These are phyloP conservation scores for Apophysomyces elegans DNA, from an alignment of 371 early-diverging fungal species.

Conservation along the genomic window DNA sequence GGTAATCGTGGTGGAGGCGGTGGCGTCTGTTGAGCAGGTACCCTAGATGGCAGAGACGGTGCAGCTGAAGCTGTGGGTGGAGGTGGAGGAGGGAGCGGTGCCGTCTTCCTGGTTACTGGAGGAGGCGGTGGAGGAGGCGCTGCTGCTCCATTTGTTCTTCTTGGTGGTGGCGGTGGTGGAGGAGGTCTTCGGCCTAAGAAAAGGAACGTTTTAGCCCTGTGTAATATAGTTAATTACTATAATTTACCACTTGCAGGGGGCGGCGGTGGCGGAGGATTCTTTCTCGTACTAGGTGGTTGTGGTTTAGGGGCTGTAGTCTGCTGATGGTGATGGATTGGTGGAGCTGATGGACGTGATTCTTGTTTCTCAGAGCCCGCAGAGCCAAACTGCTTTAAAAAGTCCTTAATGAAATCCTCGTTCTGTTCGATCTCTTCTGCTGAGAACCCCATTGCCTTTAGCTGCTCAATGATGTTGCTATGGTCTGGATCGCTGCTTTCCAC, in stretches of 20 bases:
- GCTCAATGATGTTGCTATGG: slow-evolving; percentile 76
- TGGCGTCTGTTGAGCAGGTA: no score
- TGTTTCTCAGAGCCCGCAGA: slow-evolving; percentile 3
- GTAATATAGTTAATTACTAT: neutral
- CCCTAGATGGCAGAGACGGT: neutral
- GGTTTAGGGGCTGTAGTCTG: slow-evolving; percentile 5
- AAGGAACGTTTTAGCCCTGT: neutral
- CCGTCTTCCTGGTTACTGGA: slow-evolving; percentile 13
- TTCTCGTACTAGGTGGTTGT: neutral
- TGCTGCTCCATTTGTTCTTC: slow-evolving; percentile 14
- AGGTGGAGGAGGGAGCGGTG: slow-evolving; percentile 21
- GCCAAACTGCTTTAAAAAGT: slow-evolving; percentile 54
- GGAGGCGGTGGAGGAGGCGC: slow-evolving; percentile 8
- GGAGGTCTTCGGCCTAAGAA: slow-evolving; percentile 26
- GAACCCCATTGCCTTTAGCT: slow-evolving; percentile 79
- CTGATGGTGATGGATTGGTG: slow-evolving; percentile 22
- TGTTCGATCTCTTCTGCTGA: slow-evolving; percentile 70
- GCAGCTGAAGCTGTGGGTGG: neutral
- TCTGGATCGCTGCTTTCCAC: slow-evolving; percentile 81
- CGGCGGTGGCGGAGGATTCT: slow-evolving; percentile 22
- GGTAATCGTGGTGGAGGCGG: no score
- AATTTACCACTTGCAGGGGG: slow-evolving; percentile 27
- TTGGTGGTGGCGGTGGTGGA: slow-evolving; percentile 25
- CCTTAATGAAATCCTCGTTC: slow-evolving; percentile 56
- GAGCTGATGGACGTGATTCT: slow-evolving; percentile 45